Base-by-base conservation (phyloP, 75 land plant species). In the Pinus albicaulis region DNA sequence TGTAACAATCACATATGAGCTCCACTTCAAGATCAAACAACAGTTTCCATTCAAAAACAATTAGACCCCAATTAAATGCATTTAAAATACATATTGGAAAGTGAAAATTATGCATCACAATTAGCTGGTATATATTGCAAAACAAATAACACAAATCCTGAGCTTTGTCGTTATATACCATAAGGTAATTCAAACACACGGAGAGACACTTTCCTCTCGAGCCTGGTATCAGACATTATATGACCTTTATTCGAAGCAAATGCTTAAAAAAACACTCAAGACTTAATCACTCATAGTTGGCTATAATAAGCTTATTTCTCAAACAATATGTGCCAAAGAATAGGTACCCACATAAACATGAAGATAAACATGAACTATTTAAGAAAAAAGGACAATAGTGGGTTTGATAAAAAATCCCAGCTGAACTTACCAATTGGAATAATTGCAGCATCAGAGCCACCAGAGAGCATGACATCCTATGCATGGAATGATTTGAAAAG, bases 401-500 rank as follows among this genome's bases (percentile, higher is more conserved):
- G 24, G 15, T 52, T n/a, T 19, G 22, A 61, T 61, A 0, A n/a
- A 4, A 11, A 19, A 70, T 25, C 61, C 16, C 72, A 60, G 22
- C 17, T 31, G 26, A 26, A 28, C 71, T 80, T 64, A 81, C 88
- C 88, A 65, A 81, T 81, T 31, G 84, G 88, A 53, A 82, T 75
- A 56, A 87, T 56, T 44, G 89, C 87, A 65, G 81, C 81, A 78
- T 87, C 88, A 53, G 89, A 86, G 25, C 89, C 89, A 63, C 89
- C 89, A 55, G 84, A 78, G 19, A 87, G 73, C 80, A 87, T 85
- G 25, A 87, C 70, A 63, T 85, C 89, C 79, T 84, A 85, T 36
- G 61, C 25, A 82, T 6, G 7, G 22, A 76, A 24, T 34, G 73
- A 66, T 62, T 76, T 17, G 6, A 25, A 34, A 31, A 31, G 26